Base-by-base conservation (phyloP, 495 filamentous ascomycete genomes). In the Talaromyces wortmannii region DNA sequence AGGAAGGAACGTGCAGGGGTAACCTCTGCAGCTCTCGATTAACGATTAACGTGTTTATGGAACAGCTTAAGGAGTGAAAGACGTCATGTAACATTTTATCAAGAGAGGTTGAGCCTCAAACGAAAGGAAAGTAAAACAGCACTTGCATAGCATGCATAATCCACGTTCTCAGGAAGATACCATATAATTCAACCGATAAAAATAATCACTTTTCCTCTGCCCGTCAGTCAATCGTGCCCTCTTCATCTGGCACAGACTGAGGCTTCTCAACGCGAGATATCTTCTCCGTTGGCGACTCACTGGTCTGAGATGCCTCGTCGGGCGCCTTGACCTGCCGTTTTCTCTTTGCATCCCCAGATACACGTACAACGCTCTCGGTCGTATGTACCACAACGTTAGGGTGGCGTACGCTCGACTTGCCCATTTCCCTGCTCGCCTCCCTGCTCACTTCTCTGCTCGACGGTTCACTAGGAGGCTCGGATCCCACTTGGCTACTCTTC, bases 341-440 rank as follows among this genome's bases (percentile, higher is more conserved):
- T 43, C 56, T 56, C 50, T 52, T 62, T 6, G 57, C 45, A 11
- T 58, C 61, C 16, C 48, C 55, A 16, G 62, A 59, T 15, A 49
- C 54, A 30, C 52, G 53, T n/a, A 63, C 63, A 23, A 62, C 43
- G 46, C 55, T 66, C 31, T 49, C 61, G 44, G 55, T 63, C n/a
- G 59, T 61, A 12, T 61, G 58, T 32, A 60, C 49, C 16, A 56
- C 46, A 13, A 56, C 44, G 31, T 61, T 65, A 12, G 60, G 44
- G n/a, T 57, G 58, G 18, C 56, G 57, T 44, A 50, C 46, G 45
- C 54, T 16, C 45, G 48, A 55, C 44, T 50, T 59, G 61, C 18
- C 59, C 53, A 44, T 50, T 15, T 53, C 45, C 16, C 48, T 8
- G 61, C 18, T 60, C 55, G 36, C 53, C 15, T 53, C 45, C 16